These are phyloP conservation scores for Zymoseptoria tritici DNA, from an alignment of 2,329 filamentous ascomycete species.

Conservation along the genomic window DNA sequence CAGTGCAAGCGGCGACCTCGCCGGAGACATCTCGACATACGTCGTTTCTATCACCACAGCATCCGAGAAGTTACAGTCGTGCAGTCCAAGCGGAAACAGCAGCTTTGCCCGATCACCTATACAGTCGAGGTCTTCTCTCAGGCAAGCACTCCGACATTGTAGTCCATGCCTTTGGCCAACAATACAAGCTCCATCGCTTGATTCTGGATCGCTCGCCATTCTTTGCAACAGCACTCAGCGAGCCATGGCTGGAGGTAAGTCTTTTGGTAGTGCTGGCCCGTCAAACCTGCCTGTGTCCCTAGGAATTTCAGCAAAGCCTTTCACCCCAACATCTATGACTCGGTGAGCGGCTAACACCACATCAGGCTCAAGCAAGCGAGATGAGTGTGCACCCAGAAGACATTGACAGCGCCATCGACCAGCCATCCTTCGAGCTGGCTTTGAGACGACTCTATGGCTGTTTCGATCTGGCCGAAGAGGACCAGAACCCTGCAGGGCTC, in stretches of 20 bases:
- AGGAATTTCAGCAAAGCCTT: not conserved
- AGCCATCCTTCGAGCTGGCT: slow-evolving; percentile 47
- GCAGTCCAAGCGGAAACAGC: slow-evolving; percentile 20
- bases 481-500: slow-evolving; percentile 46
- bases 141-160: slow-evolving; percentile 50
- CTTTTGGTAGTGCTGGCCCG: too few relatives aligned
- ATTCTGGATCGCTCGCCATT: slow-evolving; percentile 50
- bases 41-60: slow-evolving; percentile 30
- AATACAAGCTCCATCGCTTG: slow-evolving; percentile 47
- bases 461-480: slow-evolving; percentile 42
- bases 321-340: not conserved
- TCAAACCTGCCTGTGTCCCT: too few relatives aligned
- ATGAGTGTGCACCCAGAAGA: slow-evolving; percentile 48
- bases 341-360: not conserved
- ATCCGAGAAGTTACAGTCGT: slow-evolving; percentile 14
- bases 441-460: slow-evolving; percentile 49
- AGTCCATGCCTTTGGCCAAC: slow-evolving; percentile 45
- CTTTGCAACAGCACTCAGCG: slow-evolving; percentile 48
- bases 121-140: slow-evolving; percentile 44
- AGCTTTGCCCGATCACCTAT: slow-evolving; percentile 44
- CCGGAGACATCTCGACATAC: slow-evolving; percentile 34
- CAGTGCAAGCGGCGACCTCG: slow-evolving; percentile 18
- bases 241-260: slow-evolving; percentile 38
- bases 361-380: slow-evolving; percentile 46
- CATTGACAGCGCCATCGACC: slow-evolving; percentile 48